Conservation (phyloP, 805 yeast species). For the Yamadazyma sp. region DNA sequence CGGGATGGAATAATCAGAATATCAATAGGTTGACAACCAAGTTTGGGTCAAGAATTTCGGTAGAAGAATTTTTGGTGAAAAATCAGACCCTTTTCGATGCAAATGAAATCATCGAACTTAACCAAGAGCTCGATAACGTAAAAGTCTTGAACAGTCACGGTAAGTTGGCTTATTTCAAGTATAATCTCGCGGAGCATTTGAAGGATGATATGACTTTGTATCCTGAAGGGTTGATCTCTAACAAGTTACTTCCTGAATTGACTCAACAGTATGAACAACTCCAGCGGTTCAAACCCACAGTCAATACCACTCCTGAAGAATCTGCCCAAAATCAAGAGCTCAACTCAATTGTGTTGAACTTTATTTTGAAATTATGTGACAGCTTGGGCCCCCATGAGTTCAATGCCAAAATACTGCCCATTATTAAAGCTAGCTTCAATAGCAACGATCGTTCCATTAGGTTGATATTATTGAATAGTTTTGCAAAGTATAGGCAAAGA, state of each 20-base stretch:
- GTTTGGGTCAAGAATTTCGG: constrained; percentile 33
- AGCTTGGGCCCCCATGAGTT: constrained; percentile 34
- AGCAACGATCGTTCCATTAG: constrained; percentile 77
- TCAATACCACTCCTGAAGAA: constrained; percentile 29
- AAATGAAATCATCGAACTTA: constrained; percentile 52
- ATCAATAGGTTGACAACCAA: constrained; percentile 35
- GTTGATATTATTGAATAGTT: constrained; percentile 61
- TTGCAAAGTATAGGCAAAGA: constrained; percentile 53
- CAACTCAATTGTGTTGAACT: constrained; percentile 37
- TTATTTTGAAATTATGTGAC: constrained; percentile 34
- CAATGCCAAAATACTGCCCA: constrained; percentile 51
- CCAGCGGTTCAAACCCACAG: constrained; percentile 25
- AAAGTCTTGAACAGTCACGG: constrained; percentile 53
- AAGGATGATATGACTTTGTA: constrained; percentile 16
- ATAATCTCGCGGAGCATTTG: constrained; percentile 27
- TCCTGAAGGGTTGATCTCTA: constrained; percentile 56
- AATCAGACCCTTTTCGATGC: constrained; percentile 23
- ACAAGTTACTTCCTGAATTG: constrained; percentile 71
- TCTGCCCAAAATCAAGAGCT: constrained; percentile 36
- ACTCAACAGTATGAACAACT: constrained; percentile 41
- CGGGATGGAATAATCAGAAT: constrained; percentile 8
- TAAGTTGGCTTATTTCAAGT: constrained; percentile 45
- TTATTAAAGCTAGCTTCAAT: constrained; percentile 60
- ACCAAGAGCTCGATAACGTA: constrained; percentile 54
- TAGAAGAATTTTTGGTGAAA: constrained; percentile 29